Percentiles rank a stretch among this genome's conserved stretches.
Conservation (phyloP, 2,329 filamentous ascomycete genomes). For the Ophiocordyceps robertsii region DNA sequence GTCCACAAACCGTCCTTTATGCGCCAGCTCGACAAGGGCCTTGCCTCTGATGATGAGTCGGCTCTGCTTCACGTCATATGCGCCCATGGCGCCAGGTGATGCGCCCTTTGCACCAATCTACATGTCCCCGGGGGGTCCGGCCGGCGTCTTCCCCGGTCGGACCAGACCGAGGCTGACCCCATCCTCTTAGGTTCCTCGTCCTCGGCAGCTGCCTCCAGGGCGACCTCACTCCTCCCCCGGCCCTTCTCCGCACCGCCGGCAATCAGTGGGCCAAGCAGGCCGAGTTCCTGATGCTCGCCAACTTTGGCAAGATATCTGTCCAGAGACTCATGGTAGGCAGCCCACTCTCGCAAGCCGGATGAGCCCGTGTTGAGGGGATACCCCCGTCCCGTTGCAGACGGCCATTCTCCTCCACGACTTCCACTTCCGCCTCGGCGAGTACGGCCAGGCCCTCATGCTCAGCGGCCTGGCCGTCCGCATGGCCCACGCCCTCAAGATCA, state of each 20-base stretch:
- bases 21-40: slow-evolving; percentile 22
- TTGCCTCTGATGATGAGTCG: slow-evolving; percentile 21
- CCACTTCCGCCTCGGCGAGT: slow-evolving; percentile 24
- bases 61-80: slow-evolving; percentile 23
- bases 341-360: neutral
- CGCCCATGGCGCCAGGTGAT: slow-evolving; percentile 24
- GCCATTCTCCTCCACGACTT: slow-evolving; percentile 25
- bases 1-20: slow-evolving; percentile 26
- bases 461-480: slow-evolving; percentile 26
- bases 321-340: slow-evolving; percentile 25
- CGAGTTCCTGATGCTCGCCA: slow-evolving; percentile 20
- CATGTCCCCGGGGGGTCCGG: too few relatives aligned
- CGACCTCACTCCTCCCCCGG: slow-evolving; percentile 15
- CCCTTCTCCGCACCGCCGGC: slow-evolving; percentile 18
- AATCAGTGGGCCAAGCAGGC: slow-evolving; percentile 24
- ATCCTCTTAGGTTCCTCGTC: slow-evolving; percentile 18
- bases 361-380: neutral
- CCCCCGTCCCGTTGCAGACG: slow-evolving; percentile 11
- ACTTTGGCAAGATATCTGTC: slow-evolving; percentile 24
- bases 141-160: too few relatives aligned
- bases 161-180: too few relatives aligned
- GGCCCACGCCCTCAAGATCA: slow-evolving; percentile 27
- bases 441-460: slow-evolving; percentile 25
- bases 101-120: neutral
- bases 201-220: slow-evolving; percentile 13